Conservation (phyloP, 148 eudicot genomes). For the Rhododendron mucronatum region DNA sequence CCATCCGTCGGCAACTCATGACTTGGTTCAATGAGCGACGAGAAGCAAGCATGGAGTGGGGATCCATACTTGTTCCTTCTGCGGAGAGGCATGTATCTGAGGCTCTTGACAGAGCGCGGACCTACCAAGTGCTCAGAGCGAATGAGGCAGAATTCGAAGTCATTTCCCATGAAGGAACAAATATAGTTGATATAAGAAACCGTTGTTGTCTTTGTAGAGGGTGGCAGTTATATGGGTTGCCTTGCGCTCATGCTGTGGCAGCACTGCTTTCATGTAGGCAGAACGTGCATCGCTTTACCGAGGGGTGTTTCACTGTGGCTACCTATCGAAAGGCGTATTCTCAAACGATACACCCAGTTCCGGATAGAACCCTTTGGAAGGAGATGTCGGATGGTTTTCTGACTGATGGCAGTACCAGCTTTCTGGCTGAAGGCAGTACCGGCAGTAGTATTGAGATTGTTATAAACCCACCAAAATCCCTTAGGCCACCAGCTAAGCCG, state of each 20-base stretch:
- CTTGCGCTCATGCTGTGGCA: conserved; percentile 74
- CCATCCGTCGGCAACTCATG: conserved; percentile 59
- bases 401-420: conserved; percentile 9
- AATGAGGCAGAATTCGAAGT: conserved; percentile 71
- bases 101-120: conserved; percentile 52
- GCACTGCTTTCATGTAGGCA: conserved; percentile 73
- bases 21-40: conserved; percentile 75
- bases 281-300: conserved; percentile 62
- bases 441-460: conserved; percentile 16
- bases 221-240: conserved; percentile 68
- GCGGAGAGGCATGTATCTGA: conserved; percentile 60
- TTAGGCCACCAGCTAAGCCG: conserved; percentile 44
- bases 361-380: conserved; percentile 52
- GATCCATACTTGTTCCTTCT: conserved; percentile 50
- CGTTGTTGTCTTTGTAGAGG: conserved; percentile 58
- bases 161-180: conserved; percentile 52
- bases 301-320: conserved; percentile 62
- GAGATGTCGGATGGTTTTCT: conserved; percentile 15
- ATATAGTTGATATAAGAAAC: conserved; percentile 57
- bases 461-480: conserved; percentile 56
- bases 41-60: conserved; percentile 58
- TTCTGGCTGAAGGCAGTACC: conserved; percentile 12
- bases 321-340: conserved; percentile 63
- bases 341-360: conserved; percentile 67
- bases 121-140: conserved; percentile 54